A percentile compares a stretch with the other conserved stretches of the same genome.
These are phyloP conservation scores for Porcisia hertigi DNA, from an alignment of 208 protist species.

Conservation along the genomic window DNA sequence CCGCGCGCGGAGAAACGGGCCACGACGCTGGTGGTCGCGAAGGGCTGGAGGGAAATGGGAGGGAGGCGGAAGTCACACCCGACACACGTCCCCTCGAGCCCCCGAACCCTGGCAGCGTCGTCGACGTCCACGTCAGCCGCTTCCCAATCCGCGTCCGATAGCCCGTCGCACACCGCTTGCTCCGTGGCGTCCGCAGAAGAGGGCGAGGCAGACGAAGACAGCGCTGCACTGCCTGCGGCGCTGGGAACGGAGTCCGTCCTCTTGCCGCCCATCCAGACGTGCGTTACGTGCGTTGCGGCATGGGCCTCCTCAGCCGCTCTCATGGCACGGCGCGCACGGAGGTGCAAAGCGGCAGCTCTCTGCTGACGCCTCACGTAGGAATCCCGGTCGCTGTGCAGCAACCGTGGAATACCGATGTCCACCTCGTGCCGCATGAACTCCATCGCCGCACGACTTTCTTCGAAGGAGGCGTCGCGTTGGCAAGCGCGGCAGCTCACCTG, in stretches of 20 bases:
- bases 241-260: background rate
- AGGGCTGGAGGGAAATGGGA: background rate
- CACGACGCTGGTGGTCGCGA: slow-evolving; percentile 39
- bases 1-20: slow-evolving; percentile 34
- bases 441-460: slow-evolving; percentile 36
- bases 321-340: slow-evolving; percentile 3
- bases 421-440: slow-evolving; percentile 48
- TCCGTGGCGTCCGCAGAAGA: background rate
- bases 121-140: background rate
- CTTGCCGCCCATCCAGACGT: background rate
- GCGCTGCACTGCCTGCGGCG: background rate
- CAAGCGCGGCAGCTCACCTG: slow-evolving; percentile 47
- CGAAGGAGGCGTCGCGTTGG: slow-evolving; percentile 33
- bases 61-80: background rate
- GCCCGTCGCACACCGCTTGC: background rate
- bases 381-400: slow-evolving; percentile 32
- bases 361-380: slow-evolving; percentile 19
- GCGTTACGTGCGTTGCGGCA: background rate
- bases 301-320: slow-evolving; percentile 1
- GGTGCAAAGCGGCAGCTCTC: slow-evolving; percentile 13
- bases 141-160: slow-evolving; percentile 2
- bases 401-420: slow-evolving; percentile 29
- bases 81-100: background rate
- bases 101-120: background rate
- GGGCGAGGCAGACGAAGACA: background rate